phyloP scores from a whole-genome alignment of 176 grass and related monocot genomes.

The Panicum miliaceum region DNA sequence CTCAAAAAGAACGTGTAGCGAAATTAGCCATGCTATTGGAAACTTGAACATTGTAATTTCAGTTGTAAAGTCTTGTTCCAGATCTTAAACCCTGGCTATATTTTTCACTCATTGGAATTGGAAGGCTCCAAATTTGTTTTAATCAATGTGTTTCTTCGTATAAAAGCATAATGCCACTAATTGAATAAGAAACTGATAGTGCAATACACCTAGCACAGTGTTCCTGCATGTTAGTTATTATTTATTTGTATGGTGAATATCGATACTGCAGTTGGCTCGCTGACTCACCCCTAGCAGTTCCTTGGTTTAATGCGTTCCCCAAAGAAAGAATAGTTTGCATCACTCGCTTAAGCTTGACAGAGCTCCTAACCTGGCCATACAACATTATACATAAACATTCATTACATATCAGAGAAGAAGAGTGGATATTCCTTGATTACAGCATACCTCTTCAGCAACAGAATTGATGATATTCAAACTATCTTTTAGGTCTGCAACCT shows the following conservation, averaged over 20 bases:
- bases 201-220: not conserved
- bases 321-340: constrained; percentile 98
- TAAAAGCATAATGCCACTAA: not conserved
- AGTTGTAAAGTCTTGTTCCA: constrained; percentile 9
- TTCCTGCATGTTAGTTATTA: constrained; percentile 9
- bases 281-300: constrained; percentile 92
- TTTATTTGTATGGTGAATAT: constrained; percentile 36
- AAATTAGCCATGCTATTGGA: constrained; percentile 3
- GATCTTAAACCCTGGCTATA: constrained; percentile 25
- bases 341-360: constrained; percentile 80
- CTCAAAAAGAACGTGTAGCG: not conserved
- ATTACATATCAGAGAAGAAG: constrained; percentile 37
- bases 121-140: constrained; percentile 17
- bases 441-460: constrained; percentile 79
- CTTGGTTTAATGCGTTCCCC: constrained; percentile 97
- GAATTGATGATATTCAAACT: constrained; percentile 78
- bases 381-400: constrained; percentile 40
- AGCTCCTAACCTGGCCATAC: constrained; percentile 73
- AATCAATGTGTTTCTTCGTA: not conserved
- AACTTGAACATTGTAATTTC: not conserved
- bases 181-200: constrained; percentile 16
- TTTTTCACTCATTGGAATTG: not conserved
- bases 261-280: constrained; percentile 4
- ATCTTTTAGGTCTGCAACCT: constrained; percentile 84
- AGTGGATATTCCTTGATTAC: not conserved